phyloP scores from a whole-genome alignment of 2,329 filamentous ascomycete genomes.

The Apiospora rasikravindrae region DNA sequence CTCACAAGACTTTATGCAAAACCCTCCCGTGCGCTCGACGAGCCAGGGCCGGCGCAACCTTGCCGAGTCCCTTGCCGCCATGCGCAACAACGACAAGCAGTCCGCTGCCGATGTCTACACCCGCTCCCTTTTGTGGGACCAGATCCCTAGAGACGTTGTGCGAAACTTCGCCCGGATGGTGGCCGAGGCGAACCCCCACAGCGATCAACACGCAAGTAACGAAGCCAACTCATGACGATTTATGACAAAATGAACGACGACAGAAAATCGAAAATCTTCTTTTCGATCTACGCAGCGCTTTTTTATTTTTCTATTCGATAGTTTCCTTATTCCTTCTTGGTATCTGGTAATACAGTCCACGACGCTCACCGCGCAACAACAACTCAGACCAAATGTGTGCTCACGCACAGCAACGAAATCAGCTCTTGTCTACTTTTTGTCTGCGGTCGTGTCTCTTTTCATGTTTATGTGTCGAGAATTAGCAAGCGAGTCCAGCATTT shows the following conservation, averaged over 20 bases:
- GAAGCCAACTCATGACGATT: constrained; percentile 47
- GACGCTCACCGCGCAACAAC: constrained; percentile 37
- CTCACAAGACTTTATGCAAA: constrained; percentile 73
- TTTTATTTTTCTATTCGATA: constrained; percentile 21
- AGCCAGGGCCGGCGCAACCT: constrained; percentile 75
- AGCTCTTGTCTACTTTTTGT: constrained; percentile 16
- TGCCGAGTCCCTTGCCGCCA: constrained; percentile 78
- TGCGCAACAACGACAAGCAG: constrained; percentile 75
- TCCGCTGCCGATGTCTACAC: constrained; percentile 89
- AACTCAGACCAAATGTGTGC: constrained; percentile 37
- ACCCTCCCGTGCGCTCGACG: constrained; percentile 56
- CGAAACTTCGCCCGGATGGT: constrained; percentile 92
- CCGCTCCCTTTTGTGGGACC: constrained; percentile 89
- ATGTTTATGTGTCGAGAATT: constrained; percentile 35
- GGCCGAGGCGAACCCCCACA: constrained; percentile 65
- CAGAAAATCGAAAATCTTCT: constrained; percentile 33
- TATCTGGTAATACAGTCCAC: constrained; percentile 37
- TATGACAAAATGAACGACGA: constrained; percentile 43
- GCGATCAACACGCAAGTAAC: constrained; percentile 49
- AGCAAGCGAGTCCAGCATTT: constrained; percentile 47
- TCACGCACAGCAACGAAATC: constrained; percentile 40
- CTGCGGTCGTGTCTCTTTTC: constrained; percentile 32
- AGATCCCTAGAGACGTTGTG: constrained; percentile 90
- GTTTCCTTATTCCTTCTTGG: constrained; percentile 26
- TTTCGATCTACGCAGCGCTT: constrained; percentile 25